These are phyloP conservation scores for Euphorbia lathyris DNA, from an alignment of 345 rosid genomes.

Conservation along the genomic window DNA sequence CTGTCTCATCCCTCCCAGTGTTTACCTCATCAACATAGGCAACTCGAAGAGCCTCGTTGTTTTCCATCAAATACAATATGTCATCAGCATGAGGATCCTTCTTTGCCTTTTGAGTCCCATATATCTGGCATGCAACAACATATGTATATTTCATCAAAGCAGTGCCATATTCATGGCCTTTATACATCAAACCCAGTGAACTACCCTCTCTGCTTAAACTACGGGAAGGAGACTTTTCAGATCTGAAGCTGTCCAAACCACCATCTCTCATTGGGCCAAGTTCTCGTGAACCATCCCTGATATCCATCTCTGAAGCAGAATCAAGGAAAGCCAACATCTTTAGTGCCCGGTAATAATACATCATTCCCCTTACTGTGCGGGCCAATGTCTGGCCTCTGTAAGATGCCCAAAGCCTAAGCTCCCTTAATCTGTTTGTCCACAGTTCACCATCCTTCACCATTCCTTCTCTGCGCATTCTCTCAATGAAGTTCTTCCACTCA, in stretches of 20 bases:
- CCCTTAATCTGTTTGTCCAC: conserved; percentile 74
- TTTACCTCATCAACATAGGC: conserved; percentile 88
- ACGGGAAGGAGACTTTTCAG: conserved; percentile 43
- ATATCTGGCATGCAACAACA: conserved; percentile 95
- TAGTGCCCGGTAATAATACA: conserved; percentile 95
- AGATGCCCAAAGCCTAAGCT: conserved; percentile 96
- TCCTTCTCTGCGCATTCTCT: conserved; percentile 90
- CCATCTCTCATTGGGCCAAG: conserved; percentile 68
- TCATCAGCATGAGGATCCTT: conserved; percentile 90
- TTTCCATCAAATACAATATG: conserved; percentile 73
- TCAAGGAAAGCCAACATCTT: conserved; percentile 94
- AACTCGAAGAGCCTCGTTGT: conserved; percentile 89
- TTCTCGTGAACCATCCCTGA: conserved; percentile 70
- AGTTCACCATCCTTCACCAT: conserved; percentile 63
- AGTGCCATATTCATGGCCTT: conserved; percentile 85
- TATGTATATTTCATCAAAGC: conserved; percentile 93
- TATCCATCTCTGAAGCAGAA: conserved; percentile 95
- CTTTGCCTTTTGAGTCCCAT: conserved; percentile 86
- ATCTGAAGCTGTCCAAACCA: conserved; percentile 32
- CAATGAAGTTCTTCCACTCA: conserved; percentile 91
- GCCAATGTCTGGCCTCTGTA: conserved; percentile 96
- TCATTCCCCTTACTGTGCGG: conserved; percentile 98
- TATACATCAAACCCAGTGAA: conserved; percentile 54
- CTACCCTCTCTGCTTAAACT: conserved; percentile 64
- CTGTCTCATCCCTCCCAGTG: conserved; percentile 57